A percentile compares a stretch with the other conserved stretches of the same genome.
Conservation (phyloP, 129 eudicot genomes). For the Escallonia rubra region DNA sequence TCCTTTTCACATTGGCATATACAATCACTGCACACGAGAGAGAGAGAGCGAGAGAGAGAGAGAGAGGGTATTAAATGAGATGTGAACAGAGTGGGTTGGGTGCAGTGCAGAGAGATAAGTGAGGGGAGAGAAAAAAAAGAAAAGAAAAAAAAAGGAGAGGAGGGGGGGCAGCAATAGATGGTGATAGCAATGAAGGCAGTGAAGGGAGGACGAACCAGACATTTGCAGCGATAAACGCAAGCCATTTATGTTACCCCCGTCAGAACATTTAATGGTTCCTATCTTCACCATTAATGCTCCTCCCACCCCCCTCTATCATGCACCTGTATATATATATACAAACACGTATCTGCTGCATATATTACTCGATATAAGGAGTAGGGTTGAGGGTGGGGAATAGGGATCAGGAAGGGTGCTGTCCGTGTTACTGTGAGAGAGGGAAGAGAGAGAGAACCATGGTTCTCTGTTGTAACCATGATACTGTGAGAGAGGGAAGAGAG, state of each 20-base stretch:
- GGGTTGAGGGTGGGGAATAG: background rate
- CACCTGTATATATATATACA: background rate
- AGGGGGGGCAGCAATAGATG: too few relatives aligned
- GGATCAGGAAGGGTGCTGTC: too few relatives aligned
- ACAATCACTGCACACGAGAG: background rate
- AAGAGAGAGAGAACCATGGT: too few relatives aligned
- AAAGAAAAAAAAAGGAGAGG: too few relatives aligned
- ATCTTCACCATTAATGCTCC: slow-evolving; percentile 23
- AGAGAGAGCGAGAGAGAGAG: too few relatives aligned
- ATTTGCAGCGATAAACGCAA: too few relatives aligned
- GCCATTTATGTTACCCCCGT: too few relatives aligned
- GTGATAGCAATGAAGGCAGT: too few relatives aligned
- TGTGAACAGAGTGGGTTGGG: slow-evolving; percentile 12
- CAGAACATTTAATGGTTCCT: slow-evolving; percentile 11
- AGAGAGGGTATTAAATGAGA: slow-evolving; percentile 14
- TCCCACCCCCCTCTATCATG: background rate
- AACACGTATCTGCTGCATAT: background rate
- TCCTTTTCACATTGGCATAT: background rate
- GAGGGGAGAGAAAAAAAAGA: background rate
- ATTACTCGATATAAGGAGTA: background rate
- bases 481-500: too few relatives aligned
- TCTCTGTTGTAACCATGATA: too few relatives aligned
- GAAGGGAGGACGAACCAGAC: too few relatives aligned
- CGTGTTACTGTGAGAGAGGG: too few relatives aligned
- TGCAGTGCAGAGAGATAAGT: slow-evolving; percentile 1